Evolutionary conservation across 768 basidiomycete species (phyloP).

Genomic region (Leccinum uliginosum): DNA sequence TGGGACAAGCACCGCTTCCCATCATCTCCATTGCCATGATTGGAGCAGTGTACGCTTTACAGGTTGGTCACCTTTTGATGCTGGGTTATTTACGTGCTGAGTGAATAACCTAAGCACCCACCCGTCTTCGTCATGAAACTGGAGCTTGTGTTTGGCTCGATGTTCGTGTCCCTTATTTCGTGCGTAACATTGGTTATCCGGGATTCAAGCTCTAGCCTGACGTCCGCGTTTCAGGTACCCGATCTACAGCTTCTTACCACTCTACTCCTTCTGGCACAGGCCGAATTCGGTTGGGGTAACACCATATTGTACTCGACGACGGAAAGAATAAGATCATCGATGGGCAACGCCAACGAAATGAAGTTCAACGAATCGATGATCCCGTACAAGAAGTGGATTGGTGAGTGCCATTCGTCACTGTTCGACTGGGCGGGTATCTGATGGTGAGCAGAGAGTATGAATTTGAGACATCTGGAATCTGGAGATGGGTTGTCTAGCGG

Average conservation of each 20-base stretch:
- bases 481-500: slow-evolving; percentile 50
- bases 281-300: slow-evolving; percentile 67
- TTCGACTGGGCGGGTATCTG: slow-evolving; percentile 3
- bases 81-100: not conserved
- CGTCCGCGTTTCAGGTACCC: slow-evolving; percentile 45
- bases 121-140: slow-evolving; percentile 71
- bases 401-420: slow-evolving; percentile 33
- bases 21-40: slow-evolving; percentile 64
- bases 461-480: slow-evolving; percentile 53
- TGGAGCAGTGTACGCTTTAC: slow-evolving; percentile 64
- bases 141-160: slow-evolving; percentile 77
- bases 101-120: slow-evolving; percentile 39
- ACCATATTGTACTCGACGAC: slow-evolving; percentile 65
- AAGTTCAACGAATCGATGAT: slow-evolving; percentile 76
- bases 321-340: slow-evolving; percentile 55
- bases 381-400: slow-evolving; percentile 67
- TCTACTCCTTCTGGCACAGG: slow-evolving; percentile 54
- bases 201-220: not conserved
- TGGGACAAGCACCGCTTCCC: slow-evolving; percentile 50
- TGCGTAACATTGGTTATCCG: slow-evolving; percentile 30
- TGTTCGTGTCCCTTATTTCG: slow-evolving; percentile 67
- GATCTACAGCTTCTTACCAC: slow-evolving; percentile 60
- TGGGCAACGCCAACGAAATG: slow-evolving; percentile 49
- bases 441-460: slow-evolving; percentile 58
- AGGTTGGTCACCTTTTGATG: slow-evolving; percentile 33